Evolutionary conservation across 2,329 filamentous ascomycete species (phyloP), one percentile per base, ranked within the genome.

Genomic region (Dactylellina drechsleri): DNA sequence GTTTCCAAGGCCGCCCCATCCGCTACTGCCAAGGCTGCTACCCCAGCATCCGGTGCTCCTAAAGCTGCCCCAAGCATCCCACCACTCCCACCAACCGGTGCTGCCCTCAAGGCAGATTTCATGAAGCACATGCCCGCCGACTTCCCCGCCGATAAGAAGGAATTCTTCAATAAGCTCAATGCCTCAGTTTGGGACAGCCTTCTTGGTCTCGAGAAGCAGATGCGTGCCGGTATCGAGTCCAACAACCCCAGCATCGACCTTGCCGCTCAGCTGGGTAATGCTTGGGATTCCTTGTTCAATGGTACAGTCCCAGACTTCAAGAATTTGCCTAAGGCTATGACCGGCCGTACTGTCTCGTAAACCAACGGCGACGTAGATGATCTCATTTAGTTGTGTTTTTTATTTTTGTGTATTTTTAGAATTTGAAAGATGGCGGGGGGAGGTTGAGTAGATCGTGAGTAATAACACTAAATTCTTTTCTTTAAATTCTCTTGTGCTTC

Each of bases 141-240:
- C 18, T 41, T 58, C 6, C 54, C 54, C 7, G 5, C 47, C 2
- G 4, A 12, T 23, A 18, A 41, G 54, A 58, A 58, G 13, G 20
- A 12, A 20, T 40, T 58, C 31, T 41, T 58, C n/a, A 2, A 58
- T 20, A 16, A 43, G 10, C 31, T 41, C 16, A 12, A 41, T 16
- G 8, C 16, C 18, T 41, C n/a, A 2, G 59, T 62, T 26, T 62
- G 59, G 45, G 45, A 62, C n/a, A n/a, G 52, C 8, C 59, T 50
- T 36, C 12, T 52, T 10, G 20, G 10, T 15, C 20, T 62, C 28
- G 59, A 62, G 47, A 62, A 62, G 26, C 40, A 62, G 23, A 26
- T 62, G 40, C 13, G 12, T 12, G 47, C 5, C 0, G 41, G 59
- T 26, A 4, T 53, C 28, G n/a, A 36, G 4, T 6, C 59, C 8